phyloP scores from a whole-genome alignment of 768 basidiomycete genomes.

The Mycena chlorophos region DNA sequence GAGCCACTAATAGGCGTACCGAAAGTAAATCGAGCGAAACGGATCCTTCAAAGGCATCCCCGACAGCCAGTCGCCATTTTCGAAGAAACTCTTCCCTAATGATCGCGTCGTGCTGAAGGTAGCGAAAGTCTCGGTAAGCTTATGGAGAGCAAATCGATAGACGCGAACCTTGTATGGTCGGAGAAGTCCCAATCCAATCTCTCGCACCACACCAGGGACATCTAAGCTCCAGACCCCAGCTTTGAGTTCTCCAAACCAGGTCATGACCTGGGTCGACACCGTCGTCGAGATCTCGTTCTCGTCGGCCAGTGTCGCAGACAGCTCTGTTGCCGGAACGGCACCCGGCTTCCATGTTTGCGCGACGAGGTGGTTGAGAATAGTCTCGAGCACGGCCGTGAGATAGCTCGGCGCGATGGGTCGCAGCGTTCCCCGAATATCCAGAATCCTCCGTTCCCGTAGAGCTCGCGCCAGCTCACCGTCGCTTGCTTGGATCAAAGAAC shows the following conservation, averaged over 20 bases:
- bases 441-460: slow-evolving; percentile 66
- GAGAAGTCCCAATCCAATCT: slow-evolving; percentile 78
- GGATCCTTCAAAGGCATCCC: slow-evolving; percentile 68
- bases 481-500: slow-evolving; percentile 75
- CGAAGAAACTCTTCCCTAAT: slow-evolving; percentile 53
- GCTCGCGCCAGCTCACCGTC: slow-evolving; percentile 69
- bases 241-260: slow-evolving; percentile 74
- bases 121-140: not conserved
- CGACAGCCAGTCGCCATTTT: slow-evolving; percentile 73
- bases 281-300: slow-evolving; percentile 69
- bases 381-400: slow-evolving; percentile 69
- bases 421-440: slow-evolving; percentile 69
- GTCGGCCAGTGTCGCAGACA: slow-evolving; percentile 61
- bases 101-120: slow-evolving; percentile 65
- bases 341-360: slow-evolving; percentile 55
- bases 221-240: slow-evolving; percentile 69
- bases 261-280: slow-evolving; percentile 69
- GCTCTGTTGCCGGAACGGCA: slow-evolving; percentile 55
- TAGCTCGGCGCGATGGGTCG: slow-evolving; percentile 69
- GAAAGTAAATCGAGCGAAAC: slow-evolving; percentile 69
- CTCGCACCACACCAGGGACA: slow-evolving; percentile 57
- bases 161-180: slow-evolving; percentile 53
- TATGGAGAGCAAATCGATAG: not conserved
- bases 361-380: slow-evolving; percentile 74
- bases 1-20: slow-evolving; percentile 51